Evolutionary conservation across 2,329 filamentous ascomycete genomes (phyloP), one percentile per base, ranked within the genome.

Genomic region (Pseudocercospora musae): DNA sequence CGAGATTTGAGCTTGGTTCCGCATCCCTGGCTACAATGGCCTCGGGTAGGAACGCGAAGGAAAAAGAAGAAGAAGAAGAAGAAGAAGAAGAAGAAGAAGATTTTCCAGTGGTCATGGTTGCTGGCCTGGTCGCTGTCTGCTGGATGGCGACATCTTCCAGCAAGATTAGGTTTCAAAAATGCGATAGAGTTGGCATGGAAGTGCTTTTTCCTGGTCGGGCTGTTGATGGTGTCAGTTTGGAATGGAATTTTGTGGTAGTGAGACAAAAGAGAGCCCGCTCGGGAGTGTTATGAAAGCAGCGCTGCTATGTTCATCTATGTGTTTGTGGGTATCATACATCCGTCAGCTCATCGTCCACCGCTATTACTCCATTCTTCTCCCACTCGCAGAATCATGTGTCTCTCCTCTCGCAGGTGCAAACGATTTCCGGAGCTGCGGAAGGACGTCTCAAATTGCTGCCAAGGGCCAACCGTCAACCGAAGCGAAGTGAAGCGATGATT

Each of bases 251-350:
- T 40, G 7, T 10, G 31, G 27, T 11, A 15, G 21, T 21, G 52
- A 33, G 52, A 54, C 27, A 33, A 18, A 18, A 54, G 52, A 21
- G 27, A 37, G 23, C 8, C 15, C 1, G 13, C 9, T 18, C 1
- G 55, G 37, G 29, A 31, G 27, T 29, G 6, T 31, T 42, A 37
- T 42, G 25, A 57, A 29, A 46, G n/a, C n/a, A n/a, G n/a, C 55
- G 55, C 55, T 33, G 55, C 55, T 57, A 57, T 57, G 55, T 57
- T 31, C 55, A 57, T 57, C 55, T 57, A 29, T 53, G 44, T 54
- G 52, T 54, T 25, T 31, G 55, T 57, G 42, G 37, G 40, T 57
- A 46, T 57, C 55, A 57, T 29, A 29, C 55, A 48, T 57, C 40
- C 55, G 37, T 57, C 52, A 40, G 52, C 52, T 29, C 18, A 13